phyloP scores from a whole-genome alignment of 768 basidiomycete species.

The Punctularia strigosozonata region DNA sequence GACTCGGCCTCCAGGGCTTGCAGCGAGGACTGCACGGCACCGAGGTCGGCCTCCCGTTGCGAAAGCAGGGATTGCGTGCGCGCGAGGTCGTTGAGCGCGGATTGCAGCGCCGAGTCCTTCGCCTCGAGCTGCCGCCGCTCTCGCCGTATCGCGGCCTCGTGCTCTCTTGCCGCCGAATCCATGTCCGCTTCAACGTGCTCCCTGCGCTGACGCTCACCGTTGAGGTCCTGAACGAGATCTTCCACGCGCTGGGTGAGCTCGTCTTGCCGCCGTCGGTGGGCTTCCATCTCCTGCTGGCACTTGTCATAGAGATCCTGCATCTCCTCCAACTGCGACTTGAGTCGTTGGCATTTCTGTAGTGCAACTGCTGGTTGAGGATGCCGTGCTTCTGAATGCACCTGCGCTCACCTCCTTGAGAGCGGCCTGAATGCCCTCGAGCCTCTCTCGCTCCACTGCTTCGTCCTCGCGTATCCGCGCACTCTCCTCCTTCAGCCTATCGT shows the following conservation, averaged over 20 bases:
- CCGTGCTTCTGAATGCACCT: background rate
- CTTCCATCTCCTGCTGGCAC: constrained; percentile 48
- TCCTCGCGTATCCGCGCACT: constrained; percentile 58
- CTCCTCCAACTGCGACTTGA: constrained; percentile 60
- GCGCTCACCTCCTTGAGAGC: constrained; percentile 70
- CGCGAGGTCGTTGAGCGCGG: constrained; percentile 49
- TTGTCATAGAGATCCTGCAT: constrained; percentile 54
- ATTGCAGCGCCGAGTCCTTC: constrained; percentile 58
- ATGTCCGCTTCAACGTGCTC: constrained; percentile 44
- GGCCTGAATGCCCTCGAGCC: constrained; percentile 49
- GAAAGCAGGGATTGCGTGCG: constrained; percentile 50
- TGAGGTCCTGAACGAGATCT: constrained; percentile 52
- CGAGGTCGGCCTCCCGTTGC: constrained; percentile 68
- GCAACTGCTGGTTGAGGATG: background rate
- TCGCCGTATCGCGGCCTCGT: constrained; percentile 46
- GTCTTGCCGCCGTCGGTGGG: constrained; percentile 62
- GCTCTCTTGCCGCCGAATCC: constrained; percentile 44
- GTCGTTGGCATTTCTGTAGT: constrained; percentile 50
- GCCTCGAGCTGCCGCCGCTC: constrained; percentile 56
- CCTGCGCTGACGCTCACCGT: constrained; percentile 44
- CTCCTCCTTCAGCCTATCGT: constrained; percentile 67
- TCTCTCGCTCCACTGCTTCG: constrained; percentile 57
- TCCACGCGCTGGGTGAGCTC: constrained; percentile 67
- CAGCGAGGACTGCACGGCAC: constrained; percentile 61
- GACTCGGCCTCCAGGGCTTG: constrained; percentile 63